phyloP scores from a whole-genome alignment of 169 alveolate species.

The Miamiensis avidus region DNA sequence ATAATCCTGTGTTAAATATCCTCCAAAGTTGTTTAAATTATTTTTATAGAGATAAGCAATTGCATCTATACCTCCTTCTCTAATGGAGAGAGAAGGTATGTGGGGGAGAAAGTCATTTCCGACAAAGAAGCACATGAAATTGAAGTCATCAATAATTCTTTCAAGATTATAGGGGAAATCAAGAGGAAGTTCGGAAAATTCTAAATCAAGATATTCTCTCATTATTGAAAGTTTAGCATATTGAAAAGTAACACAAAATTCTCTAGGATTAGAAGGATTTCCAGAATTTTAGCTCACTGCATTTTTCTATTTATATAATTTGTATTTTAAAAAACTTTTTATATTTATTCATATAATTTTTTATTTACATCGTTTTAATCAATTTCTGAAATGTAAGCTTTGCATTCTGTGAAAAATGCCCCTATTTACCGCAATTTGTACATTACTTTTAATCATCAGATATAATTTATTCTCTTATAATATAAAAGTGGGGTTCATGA shows the following conservation, averaged over 20 bases:
- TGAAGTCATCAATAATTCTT: constrained; percentile 95
- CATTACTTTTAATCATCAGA: constrained; percentile 57
- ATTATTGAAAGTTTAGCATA: constrained; percentile 70
- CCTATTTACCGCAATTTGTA: constrained; percentile 37
- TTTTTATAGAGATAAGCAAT: constrained; percentile 91
- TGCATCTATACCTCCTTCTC: constrained; percentile 98
- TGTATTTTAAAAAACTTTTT: too few species aligned
- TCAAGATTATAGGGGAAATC: constrained; percentile 87
- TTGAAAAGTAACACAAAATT: constrained; percentile 1
- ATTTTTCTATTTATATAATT: too few species aligned
- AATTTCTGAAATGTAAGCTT: constrained; percentile 1
- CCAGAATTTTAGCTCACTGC: too few species aligned
- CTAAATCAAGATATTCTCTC: constrained; percentile 83
- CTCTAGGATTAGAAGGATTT: neutral
- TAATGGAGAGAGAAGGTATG: constrained; percentile 92
- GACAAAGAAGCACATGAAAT: constrained; percentile 92
- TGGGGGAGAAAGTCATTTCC: constrained; percentile 98
- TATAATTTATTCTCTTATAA: constrained; percentile 93
- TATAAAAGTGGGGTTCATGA: constrained; percentile 94
- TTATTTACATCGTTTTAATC: constrained; percentile 1
- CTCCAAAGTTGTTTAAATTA: constrained; percentile 89
- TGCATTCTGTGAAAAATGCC: constrained; percentile 44
- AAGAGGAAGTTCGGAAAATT: constrained; percentile 57
- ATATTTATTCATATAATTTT: constrained; percentile 12
- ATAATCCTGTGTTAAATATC: constrained; percentile 90